These are phyloP conservation scores for Flammula alnicola DNA, from an alignment of 1,284 basidiomycete genomes.

Conservation along the genomic window DNA sequence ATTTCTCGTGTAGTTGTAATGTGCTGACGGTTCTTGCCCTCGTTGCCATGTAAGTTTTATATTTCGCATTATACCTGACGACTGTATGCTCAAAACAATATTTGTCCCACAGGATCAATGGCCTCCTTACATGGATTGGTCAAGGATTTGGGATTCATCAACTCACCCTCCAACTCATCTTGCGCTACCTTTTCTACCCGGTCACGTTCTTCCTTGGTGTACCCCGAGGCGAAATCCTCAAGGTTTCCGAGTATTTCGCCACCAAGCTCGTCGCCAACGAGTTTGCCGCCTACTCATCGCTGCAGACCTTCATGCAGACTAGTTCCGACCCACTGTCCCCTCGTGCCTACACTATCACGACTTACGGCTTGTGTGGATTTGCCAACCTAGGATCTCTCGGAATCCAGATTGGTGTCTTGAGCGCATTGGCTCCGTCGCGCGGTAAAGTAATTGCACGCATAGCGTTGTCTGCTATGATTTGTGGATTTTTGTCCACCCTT, in stretches of 20 bases:
- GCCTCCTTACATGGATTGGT: conserved; percentile 89
- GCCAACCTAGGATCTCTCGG: conserved; percentile 87
- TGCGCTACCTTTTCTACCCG: conserved; percentile 90
- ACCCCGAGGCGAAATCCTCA: conserved; percentile 72
- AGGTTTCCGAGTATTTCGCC: conserved; percentile 80
- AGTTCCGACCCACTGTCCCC: conserved; percentile 58
- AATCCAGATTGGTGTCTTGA: conserved; percentile 90
- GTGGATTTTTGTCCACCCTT: conserved; percentile 77
- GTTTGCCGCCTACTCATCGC: conserved; percentile 78
- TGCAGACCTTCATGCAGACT: conserved; percentile 56
- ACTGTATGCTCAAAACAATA: background rate
- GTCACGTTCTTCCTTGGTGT: conserved; percentile 85
- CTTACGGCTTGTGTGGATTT: conserved; percentile 89
- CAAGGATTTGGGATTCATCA: conserved; percentile 83
- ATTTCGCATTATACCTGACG: too few relatives aligned
- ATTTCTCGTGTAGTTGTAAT: too few relatives aligned
- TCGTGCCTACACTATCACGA: conserved; percentile 79
- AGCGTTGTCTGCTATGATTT: conserved; percentile 80
- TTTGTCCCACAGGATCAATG: conserved; percentile 62
- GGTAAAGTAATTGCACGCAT: conserved; percentile 73
- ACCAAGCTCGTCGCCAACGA: conserved; percentile 90
- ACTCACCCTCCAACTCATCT: conserved; percentile 83
- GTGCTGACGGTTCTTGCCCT: conserved; percentile 83
- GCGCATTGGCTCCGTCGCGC: conserved; percentile 81
- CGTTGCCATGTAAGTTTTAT: conserved; percentile 65